A percentile compares a stretch with the other conserved stretches of the same genome.
These are phyloP conservation scores for Candida michaelii DNA, from an alignment of 805 yeast species.

Conservation along the genomic window DNA sequence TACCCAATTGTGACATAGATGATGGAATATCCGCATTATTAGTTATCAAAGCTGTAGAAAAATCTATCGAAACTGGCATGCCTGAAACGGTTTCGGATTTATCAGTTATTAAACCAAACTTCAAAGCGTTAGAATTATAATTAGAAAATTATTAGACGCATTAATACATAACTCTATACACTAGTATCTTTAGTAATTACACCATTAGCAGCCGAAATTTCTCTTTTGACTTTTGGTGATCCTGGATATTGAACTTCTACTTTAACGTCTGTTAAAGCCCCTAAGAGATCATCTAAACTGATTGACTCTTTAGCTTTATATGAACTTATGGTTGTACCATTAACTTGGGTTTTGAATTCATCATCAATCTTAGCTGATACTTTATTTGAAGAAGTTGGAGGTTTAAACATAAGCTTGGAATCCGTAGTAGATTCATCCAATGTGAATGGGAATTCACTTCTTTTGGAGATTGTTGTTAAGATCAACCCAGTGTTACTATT, in stretches of 20 bases:
- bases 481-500: constrained; percentile 10
- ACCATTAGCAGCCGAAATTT: constrained; percentile 17
- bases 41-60: constrained; percentile 36
- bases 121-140: constrained; percentile 15
- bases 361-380: constrained; percentile 6
- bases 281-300: constrained; percentile 12
- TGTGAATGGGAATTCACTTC: constrained; percentile 15
- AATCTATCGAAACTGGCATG: constrained; percentile 32
- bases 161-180: neutral
- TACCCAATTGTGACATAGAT: constrained; percentile 32
- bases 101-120: constrained; percentile 23
- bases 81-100: constrained; percentile 30
- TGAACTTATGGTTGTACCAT: constrained; percentile 10
- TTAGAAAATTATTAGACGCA: too few species aligned
- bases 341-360: constrained; percentile 13
- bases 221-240: constrained; percentile 43
- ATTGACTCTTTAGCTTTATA: constrained; percentile 14
- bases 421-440: constrained; percentile 9
- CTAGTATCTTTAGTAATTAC: constrained; percentile 15
- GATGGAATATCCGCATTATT: constrained; percentile 40
- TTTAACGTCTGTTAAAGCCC: constrained; percentile 15
- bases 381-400: constrained; percentile 4
- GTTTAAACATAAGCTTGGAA: constrained; percentile 7
- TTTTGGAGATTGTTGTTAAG: constrained; percentile 7
- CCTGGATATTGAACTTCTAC: constrained; percentile 37